Evolutionary conservation across 352 stramenopile genomes (phyloP), one percentile per base, ranked within the genome.

Genomic region (Pythium myriotylum): DNA sequence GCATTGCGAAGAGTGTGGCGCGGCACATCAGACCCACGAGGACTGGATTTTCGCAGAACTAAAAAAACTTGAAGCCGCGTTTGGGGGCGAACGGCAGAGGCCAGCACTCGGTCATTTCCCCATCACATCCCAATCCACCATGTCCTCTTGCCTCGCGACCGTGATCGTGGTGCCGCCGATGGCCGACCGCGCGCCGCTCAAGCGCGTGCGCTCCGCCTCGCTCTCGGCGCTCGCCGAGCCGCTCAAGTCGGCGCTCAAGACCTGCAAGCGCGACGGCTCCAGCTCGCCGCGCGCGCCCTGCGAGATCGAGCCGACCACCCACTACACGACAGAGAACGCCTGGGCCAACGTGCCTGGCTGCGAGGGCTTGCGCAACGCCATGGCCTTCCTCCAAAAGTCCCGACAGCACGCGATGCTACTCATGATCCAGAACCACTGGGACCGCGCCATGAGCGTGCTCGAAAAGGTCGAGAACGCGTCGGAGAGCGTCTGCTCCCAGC

Each of bases 371-470:
- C 79, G 82, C 64, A 87, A 88, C 33, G 79, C 82, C 19, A 60
- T 89, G 16, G 72, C 65, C 43, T 88, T 91, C 56, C 65, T 91
- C 35, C 73, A 86, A 58, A 88, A 75, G 10, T 91, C 82, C 20
- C 68, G 77, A 3, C 77, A 89, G 56, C 82, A 91, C 68, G 82
- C 82, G n/a, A 79, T 87, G 48, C 65, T 86, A 65, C 70, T 91
- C 20, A 84, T 89, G 74, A 65, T 88, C 41, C 77, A 89, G 67
- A 91, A 91, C 70, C 82, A 91, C 54, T 91, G 82, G 82, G 76
- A 87, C 33, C 82, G 79, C 49, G 82, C 82, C 12, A 79, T 91
- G 45, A 68, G 45, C n/a, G 82, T 91, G 56, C 57, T 91, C 3
- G 76, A 89, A 67, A 91, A 91, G 58, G 79, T 91, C 39, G 82